Base-by-base conservation (phyloP, 2,329 filamentous ascomycete species). In the Plectosphaerella sp. region DNA sequence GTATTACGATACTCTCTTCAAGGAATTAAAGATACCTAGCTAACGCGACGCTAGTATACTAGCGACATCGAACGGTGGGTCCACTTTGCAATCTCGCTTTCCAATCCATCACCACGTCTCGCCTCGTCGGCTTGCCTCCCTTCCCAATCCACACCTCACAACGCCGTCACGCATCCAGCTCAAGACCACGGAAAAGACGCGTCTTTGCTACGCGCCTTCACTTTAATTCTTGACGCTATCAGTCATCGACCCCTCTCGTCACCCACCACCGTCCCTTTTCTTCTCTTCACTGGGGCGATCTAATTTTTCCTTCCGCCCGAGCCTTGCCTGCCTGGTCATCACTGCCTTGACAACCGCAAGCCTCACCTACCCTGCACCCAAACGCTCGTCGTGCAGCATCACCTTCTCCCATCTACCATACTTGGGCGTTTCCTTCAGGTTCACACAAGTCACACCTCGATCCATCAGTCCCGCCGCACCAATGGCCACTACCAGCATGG, bases 401-500 rank as follows among this genome's bases (percentile, higher is more conserved):
- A 28, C 14, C 22, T 22, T 22, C 22, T 22, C 22, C 45, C 35
- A 28, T 28, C 45, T 47, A 11, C 24, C 25, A n/a, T 33, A 15
- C 10, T 18, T 16, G 15, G 11, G 11, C 14, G 16, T 35, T 28
- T n/a, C 18, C 45, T 25, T n/a, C 45, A 47, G 45, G 24, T 24
- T 47, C 45, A 28, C 25, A 35, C 12, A 14, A 11, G 15, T 14
- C 11, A 33, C 28, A 33, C 28, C 28, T 33, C 8, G 4, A 33
- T 12, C 28, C 28, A 33, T 33, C 8, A 33, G 11, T 33, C 11
- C 8, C 28, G 28, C 28, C 28, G 28, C 28, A 33, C 4, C 67
- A 59, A 84, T 84, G 81, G 81, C 81, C 52, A 84, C 82, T 58
- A 83, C 80, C 42, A 79, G 82, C 59, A 87, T 87, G 84, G 84